phyloP scores from a whole-genome alignment of 2,329 filamentous ascomycete species.

The Pseudocercospora crystallina region DNA sequence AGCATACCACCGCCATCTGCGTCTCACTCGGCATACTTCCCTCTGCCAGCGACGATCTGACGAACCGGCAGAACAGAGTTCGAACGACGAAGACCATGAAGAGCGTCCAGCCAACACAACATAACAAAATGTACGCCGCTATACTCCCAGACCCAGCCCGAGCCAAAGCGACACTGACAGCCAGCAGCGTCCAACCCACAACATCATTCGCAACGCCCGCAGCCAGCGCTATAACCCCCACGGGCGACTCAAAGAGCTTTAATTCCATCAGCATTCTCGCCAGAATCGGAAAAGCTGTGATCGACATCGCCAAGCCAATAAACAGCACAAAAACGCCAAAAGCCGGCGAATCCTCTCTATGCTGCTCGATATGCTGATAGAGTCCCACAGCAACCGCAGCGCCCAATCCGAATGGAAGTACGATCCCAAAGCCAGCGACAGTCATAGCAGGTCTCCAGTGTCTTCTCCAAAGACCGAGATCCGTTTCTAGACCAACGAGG shows the following conservation, averaged over 20 bases:
- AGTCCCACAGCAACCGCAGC: constrained; percentile 64
- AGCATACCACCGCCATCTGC: constrained; percentile 49
- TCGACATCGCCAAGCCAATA: constrained; percentile 68
- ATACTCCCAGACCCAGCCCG: constrained; percentile 78
- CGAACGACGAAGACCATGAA: constrained; percentile 62
- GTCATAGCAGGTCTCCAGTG: background rate
- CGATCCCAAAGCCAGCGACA: background rate
- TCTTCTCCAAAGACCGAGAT: background rate
- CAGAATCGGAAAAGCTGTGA: constrained; percentile 74
- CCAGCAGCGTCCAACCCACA: constrained; percentile 82
- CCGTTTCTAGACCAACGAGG: constrained; percentile 60
- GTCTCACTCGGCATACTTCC: background rate
- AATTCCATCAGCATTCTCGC: constrained; percentile 88
- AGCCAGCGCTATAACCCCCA: constrained; percentile 81
- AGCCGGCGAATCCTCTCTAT: constrained; percentile 40
- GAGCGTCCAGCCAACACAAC: constrained; percentile 68
- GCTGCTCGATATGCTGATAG: constrained; percentile 59
- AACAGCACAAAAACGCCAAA: constrained; percentile 57
- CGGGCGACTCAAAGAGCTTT: constrained; percentile 74
- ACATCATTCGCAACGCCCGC: constrained; percentile 91
- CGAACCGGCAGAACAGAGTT: background rate
- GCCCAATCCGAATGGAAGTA: constrained; percentile 1
- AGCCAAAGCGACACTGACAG: constrained; percentile 84
- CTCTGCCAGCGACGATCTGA: background rate
- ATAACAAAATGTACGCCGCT: constrained; percentile 77